Percentiles rank a stretch among this genome's conserved stretches.
phyloP scores from a whole-genome alignment of 306 rosid genomes.

The Cercis canadensis region DNA sequence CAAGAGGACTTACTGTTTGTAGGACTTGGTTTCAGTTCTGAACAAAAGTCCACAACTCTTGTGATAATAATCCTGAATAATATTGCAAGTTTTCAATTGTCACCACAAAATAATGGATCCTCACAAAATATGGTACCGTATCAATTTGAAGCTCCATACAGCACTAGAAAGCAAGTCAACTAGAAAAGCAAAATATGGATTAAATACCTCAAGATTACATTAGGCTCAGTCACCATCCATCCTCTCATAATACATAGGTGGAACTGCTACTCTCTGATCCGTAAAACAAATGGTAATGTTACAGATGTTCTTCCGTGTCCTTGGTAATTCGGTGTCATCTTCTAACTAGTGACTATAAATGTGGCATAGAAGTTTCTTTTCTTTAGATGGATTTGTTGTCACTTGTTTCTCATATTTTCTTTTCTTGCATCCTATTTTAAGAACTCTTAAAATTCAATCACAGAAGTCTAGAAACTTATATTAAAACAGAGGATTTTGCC shows the following conservation, averaged over 20 bases:
- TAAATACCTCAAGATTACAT: neutral
- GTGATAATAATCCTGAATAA: neutral
- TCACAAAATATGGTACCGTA: neutral
- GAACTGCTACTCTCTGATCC: neutral
- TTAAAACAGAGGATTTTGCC: slow-evolving; percentile 22
- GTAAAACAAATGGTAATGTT: neutral
- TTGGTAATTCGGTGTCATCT: neutral
- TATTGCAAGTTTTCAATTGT: neutral
- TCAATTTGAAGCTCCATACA: neutral
- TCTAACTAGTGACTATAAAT: neutral
- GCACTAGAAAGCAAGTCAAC: neutral
- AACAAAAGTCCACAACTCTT: neutral
- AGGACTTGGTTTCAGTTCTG: neutral
- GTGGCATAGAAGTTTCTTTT: slow-evolving; percentile 2
- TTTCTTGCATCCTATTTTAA: neutral
- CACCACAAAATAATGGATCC: neutral
- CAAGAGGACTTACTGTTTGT: neutral
- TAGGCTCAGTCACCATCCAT: neutral
- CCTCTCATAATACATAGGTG: neutral
- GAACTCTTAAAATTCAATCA: slow-evolving; percentile 20
- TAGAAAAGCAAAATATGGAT: slow-evolving; percentile 5
- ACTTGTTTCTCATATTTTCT: neutral
- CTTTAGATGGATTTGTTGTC: slow-evolving; percentile 1
- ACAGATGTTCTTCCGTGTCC: neutral
- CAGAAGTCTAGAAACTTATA: neutral